Base-by-base conservation (phyloP, 164 flowering plant species). In the Piper betle region DNA sequence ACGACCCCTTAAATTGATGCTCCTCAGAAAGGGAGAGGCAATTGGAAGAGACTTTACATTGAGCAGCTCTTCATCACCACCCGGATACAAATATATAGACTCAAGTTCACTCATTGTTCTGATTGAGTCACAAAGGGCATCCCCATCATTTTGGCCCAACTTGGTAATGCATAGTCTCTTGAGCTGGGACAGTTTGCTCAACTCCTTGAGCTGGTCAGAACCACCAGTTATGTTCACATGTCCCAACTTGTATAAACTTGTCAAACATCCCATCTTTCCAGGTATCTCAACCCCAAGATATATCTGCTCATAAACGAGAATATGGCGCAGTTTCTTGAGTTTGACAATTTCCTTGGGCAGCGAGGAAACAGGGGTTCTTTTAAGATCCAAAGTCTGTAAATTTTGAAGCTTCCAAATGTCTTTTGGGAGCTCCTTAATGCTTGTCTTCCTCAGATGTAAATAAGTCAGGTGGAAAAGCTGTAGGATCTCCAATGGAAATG, bases 401-500 rank as follows among this genome's bases (percentile, higher is more conserved):
- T 20, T 61, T n/a, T 50, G 53, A 20, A 20, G 40, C 37, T 37
- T 46, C 4, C 19, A 40, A 15, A 50, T 13, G 17, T 1, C 15
- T 12, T 69, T 61, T 2, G 84, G 82, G 57, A 81, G 71, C 66
- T 59, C 60, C 48, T 20, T 68, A 33, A 81, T 39, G 61, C 59
- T 64, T 12, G 82, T 79, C 0, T 58, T 62, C 40, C 74, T 71
- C 38, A 81, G 38, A 60, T 68, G 72, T 65, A 79, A 61, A 43
- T 77, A 81, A 55, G 74, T 57, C 57, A 79, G 58, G 62, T 72
- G 64, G 69, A 73, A 69, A 43, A 77, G 43, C 18, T 58, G 54
- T 17, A 58, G 61, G 57, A 79, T 12, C 13, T 42, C 58, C 37
- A 38, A 46, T 41, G 82, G 81, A 6, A 75, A 2, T 37, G 55